Evolutionary conservation across 148 eudicot genomes (phyloP).

Genomic region (Fagopyrum esculentum): DNA sequence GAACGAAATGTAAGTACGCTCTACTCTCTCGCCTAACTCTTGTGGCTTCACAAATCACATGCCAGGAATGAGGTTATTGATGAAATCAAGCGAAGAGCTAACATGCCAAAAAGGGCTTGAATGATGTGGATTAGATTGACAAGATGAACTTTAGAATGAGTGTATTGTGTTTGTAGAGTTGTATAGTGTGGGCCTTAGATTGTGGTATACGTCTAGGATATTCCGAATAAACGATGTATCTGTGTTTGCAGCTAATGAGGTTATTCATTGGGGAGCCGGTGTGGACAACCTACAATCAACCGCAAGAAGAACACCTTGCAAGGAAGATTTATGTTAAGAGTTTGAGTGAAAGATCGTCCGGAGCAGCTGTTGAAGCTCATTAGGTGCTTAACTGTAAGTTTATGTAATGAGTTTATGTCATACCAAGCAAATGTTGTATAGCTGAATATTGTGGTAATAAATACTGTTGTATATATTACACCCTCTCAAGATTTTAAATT

Average conservation of each 20-base stretch:
- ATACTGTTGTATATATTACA: too few species aligned
- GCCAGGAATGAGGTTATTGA: too few species aligned
- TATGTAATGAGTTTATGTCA: not conserved
- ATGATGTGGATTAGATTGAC: not conserved
- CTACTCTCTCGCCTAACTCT: too few species aligned
- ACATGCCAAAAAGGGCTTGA: not conserved
- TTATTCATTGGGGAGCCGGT: slow-evolving; percentile 82
- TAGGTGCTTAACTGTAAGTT: slow-evolving; percentile 19
- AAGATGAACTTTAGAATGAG: not conserved
- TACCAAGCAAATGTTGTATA: not conserved
- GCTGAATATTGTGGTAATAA: not conserved
- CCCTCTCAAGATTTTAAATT: too few species aligned
- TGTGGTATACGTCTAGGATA: not conserved
- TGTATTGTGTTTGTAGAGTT: not conserved
- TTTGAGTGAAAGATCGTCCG: slow-evolving; percentile 27
- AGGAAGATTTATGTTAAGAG: slow-evolving; percentile 56
- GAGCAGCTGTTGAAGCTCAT: slow-evolving; percentile 49
- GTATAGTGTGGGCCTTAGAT: not conserved
- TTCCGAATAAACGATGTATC: not conserved
- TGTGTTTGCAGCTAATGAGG: slow-evolving; percentile 69
- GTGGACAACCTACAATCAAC: slow-evolving; percentile 73
- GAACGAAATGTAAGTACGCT: too few species aligned
- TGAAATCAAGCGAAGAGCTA: too few species aligned
- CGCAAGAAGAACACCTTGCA: slow-evolving; percentile 79
- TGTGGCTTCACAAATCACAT: too few species aligned